Percentiles rank a stretch among this genome's conserved stretches.
These are phyloP conservation scores for Didymella lethalis DNA, from an alignment of 2,329 filamentous ascomycete genomes.

Conservation along the genomic window DNA sequence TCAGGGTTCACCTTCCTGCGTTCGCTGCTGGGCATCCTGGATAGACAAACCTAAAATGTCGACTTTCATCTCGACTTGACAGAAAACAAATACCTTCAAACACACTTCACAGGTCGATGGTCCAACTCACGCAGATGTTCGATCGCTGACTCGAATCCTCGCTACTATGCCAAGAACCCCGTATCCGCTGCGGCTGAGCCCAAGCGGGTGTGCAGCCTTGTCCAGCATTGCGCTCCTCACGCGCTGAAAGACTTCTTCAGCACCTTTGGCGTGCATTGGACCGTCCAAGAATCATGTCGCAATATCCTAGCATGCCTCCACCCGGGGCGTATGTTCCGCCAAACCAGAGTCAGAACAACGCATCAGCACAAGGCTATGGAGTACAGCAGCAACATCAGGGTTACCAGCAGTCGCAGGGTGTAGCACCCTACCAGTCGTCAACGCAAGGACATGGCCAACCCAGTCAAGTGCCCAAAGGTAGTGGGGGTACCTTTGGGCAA, in stretches of 20 bases:
- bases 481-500: conserved; percentile 36
- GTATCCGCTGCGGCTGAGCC: conserved; percentile 23
- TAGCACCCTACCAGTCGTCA: conserved; percentile 29
- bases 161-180: conserved; percentile 21
- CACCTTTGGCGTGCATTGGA: not conserved
- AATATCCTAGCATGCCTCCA: conserved; percentile 42
- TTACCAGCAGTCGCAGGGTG: conserved; percentile 25
- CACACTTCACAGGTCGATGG: not conserved
- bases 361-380: conserved; percentile 27
- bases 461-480: conserved; percentile 30
- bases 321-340: conserved; percentile 42
- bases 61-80: too few species aligned
- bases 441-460: conserved; percentile 26
- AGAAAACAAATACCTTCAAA: not conserved
- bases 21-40: conserved; percentile 7
- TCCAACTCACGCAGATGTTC: not conserved
- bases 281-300: conserved; percentile 36
- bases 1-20: conserved; percentile 14
- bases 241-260: not conserved
- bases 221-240: conserved; percentile 5
- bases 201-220: conserved; percentile 13
- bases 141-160: conserved; percentile 2
- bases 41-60: not conserved
- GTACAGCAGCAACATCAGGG: conserved; percentile 34
- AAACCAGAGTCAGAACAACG: conserved; percentile 26